A percentile compares a stretch with the other conserved stretches of the same genome.
Conservation (phyloP, 306 rosid species). For the Dalbergia cultrata region DNA sequence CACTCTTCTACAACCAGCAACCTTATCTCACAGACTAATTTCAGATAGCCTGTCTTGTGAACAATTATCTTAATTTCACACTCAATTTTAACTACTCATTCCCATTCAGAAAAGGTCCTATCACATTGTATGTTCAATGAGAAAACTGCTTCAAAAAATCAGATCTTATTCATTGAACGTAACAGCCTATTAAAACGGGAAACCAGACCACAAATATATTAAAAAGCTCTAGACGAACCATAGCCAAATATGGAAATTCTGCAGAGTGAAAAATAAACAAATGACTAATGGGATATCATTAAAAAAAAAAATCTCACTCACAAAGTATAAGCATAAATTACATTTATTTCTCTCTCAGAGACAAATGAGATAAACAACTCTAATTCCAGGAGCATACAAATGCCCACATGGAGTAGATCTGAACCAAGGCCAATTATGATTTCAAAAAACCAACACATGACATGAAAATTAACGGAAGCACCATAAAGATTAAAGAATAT, state of each 20-base stretch:
- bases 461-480: slow-evolving; percentile 23
- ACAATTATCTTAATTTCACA: slow-evolving; percentile 35
- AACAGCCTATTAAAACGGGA: slow-evolving; percentile 13
- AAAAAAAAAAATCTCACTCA: not conserved
- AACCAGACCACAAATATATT: not conserved
- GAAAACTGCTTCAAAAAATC: slow-evolving; percentile 32
- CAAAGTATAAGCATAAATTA: not conserved
- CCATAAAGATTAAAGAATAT: not conserved
- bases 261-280: slow-evolving; percentile 12
- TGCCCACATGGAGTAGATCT: slow-evolving; percentile 44
- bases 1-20: slow-evolving; percentile 13
- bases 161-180: slow-evolving; percentile 25
- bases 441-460: slow-evolving; percentile 9
- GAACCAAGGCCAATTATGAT: not conserved
- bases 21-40: slow-evolving; percentile 30
- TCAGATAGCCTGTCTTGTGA: slow-evolving; percentile 15
- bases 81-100: slow-evolving; percentile 16
- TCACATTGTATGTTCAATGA: slow-evolving; percentile 4
- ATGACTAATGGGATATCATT: not conserved
- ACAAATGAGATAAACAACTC: slow-evolving; percentile 26
- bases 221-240: not conserved
- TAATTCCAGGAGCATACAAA: slow-evolving; percentile 2
- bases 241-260: not conserved
- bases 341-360: not conserved
- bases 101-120: slow-evolving; percentile 23